These are phyloP conservation scores for Penicillium hordei DNA, from an alignment of 2,329 filamentous ascomycete genomes.

Conservation along the genomic window DNA sequence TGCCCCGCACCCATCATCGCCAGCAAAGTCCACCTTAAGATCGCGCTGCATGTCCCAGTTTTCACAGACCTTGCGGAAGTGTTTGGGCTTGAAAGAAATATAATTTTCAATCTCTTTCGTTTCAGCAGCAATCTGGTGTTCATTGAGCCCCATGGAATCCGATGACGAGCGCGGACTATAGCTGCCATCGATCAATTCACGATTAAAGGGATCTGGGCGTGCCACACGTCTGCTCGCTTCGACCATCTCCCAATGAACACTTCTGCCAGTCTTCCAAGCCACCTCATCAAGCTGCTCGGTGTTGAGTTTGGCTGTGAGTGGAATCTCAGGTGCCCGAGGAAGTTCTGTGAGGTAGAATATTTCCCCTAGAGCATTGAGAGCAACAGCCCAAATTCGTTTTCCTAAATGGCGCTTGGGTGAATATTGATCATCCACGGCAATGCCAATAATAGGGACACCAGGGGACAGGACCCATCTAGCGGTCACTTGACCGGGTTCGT, in stretches of 20 bases:
- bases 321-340: slow-evolving; percentile 57
- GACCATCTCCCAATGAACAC: slow-evolving; percentile 75
- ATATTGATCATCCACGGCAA: slow-evolving; percentile 82
- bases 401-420: slow-evolving; percentile 67
- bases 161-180: slow-evolving; percentile 81
- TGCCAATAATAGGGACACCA: slow-evolving; percentile 83
- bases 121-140: slow-evolving; percentile 70
- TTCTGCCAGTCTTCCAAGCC: slow-evolving; percentile 79
- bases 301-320: slow-evolving; percentile 42
- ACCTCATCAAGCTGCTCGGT: slow-evolving; percentile 59
- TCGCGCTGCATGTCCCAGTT: slow-evolving; percentile 90
- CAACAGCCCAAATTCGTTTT: slow-evolving; percentile 82
- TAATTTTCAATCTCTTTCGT: slow-evolving; percentile 80
- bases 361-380: slow-evolving; percentile 90
- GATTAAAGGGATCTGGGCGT: slow-evolving; percentile 70
- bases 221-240: slow-evolving; percentile 74
- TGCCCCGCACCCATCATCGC: slow-evolving; percentile 70
- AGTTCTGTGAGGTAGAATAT: slow-evolving; percentile 78
- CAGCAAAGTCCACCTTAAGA: slow-evolving; percentile 85
- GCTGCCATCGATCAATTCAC: slow-evolving; percentile 65
- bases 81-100: slow-evolving; percentile 67
- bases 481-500: slow-evolving; percentile 73
- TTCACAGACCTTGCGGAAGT: slow-evolving; percentile 75
- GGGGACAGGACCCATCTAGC: slow-evolving; percentile 88
- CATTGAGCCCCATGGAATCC: slow-evolving; percentile 68